Evolutionary conservation across 768 basidiomycete genomes (phyloP), one percentile per base, ranked within the genome.

Genomic region (Tricholoma matsutake): DNA sequence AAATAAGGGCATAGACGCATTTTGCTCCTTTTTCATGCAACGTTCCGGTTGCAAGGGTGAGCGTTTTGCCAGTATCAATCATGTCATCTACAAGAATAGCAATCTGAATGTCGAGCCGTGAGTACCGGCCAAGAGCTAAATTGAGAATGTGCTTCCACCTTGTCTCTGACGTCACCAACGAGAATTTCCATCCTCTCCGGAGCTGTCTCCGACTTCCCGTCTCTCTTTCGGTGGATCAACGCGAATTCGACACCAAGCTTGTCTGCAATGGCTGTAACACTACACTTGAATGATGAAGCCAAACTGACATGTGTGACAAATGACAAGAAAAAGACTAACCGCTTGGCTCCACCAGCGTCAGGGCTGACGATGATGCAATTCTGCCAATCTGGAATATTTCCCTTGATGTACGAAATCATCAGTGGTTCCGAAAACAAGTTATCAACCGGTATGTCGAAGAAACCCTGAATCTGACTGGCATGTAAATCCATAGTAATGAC

Each of bases 401-500:
- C 81, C 76, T 94, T 93, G 76, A 99, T 94, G 77, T 94, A 98
- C 16, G 89, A 81, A 64, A 97, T 81, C 91, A 98, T 96, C 62
- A 96, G 80, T 2, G 97, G 94, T 73, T 99, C 96, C 37, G 93
- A 95, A 78, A 90, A 98, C 49, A 98, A 81, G 73, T 98, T 98
- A 78, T 98, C 96, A 28, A 97, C 96, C 8, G 96, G 96, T 65
- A 98, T 94, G 73, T 98, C 95, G 73, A 98, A 98, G 81, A 98
- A 98, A 6, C 96, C 96, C 72, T 98, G 96, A 62, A 98, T 98
- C 78, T 98, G 96, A 68, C 91, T 91, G 43, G 96, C 96, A 70
- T 98, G 96, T 55, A 98, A 79, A 73, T 98, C 96, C 91, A 98
- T 96, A n/a, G 96, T 98, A 67, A 99, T 98, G 69, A 99, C 90